Conservation (phyloP, 2,329 filamentous ascomycete genomes). For the Fusarium sp. region DNA sequence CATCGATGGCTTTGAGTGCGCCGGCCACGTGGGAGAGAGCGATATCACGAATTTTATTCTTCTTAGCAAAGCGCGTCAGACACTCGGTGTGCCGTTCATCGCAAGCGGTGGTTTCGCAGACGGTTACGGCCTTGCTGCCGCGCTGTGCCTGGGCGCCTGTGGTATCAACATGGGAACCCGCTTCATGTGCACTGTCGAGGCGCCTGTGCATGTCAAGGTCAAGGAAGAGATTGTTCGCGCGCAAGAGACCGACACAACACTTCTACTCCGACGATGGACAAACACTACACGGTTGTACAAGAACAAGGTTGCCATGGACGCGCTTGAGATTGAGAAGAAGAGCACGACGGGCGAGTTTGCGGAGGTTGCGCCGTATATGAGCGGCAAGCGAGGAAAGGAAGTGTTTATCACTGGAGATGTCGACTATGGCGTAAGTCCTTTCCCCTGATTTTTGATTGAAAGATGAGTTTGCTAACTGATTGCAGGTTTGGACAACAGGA, state of each 20-base stretch:
- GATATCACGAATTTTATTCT: slow-evolving; percentile 94
- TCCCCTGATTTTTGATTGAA: neutral
- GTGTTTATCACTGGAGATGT: slow-evolving; percentile 94
- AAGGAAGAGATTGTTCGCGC: slow-evolving; percentile 92
- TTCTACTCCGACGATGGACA: slow-evolving; percentile 89
- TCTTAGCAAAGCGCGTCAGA: slow-evolving; percentile 84
- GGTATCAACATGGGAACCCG: slow-evolving; percentile 99
- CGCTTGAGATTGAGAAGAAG: slow-evolving; percentile 84
- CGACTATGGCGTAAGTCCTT: slow-evolving; percentile 80
- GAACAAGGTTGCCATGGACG: slow-evolving; percentile 87
- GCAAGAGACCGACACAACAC: slow-evolving; percentile 88
- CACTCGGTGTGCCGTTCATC: slow-evolving; percentile 88
- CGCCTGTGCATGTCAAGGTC: slow-evolving; percentile 91
- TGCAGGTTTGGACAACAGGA: slow-evolving; percentile 92
- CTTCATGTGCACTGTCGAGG: slow-evolving; percentile 96
- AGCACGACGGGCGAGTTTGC: slow-evolving; percentile 88
- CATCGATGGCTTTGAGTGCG: slow-evolving; percentile 98
- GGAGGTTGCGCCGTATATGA: slow-evolving; percentile 87
- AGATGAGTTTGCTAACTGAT: slow-evolving; percentile 22
- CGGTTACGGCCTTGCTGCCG: slow-evolving; percentile 90
- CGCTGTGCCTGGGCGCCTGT: slow-evolving; percentile 87
- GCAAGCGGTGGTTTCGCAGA: slow-evolving; percentile 96
- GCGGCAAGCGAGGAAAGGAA: slow-evolving; percentile 88
- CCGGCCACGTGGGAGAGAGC: slow-evolving; percentile 85
- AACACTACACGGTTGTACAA: slow-evolving; percentile 91